Evolutionary conservation across 2,329 filamentous ascomycete genomes (phyloP).

Genomic region (Leptographium wingfieldii): DNA sequence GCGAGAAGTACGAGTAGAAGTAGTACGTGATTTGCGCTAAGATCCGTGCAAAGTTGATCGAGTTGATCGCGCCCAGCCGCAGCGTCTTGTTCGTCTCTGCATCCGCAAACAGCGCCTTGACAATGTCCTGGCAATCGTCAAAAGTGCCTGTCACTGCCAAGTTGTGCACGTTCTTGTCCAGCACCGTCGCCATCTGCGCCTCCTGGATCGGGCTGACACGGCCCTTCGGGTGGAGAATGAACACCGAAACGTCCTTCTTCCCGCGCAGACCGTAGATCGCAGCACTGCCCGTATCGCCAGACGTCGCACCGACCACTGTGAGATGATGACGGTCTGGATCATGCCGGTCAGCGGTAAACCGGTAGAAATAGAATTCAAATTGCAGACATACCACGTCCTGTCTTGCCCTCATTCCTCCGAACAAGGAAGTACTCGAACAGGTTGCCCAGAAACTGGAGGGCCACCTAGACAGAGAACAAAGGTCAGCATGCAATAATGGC

Average conservation of each 20-base stretch:
- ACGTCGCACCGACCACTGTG: slow-evolving; percentile 77
- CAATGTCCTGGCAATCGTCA: slow-evolving; percentile 93
- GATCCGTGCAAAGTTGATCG: slow-evolving; percentile 92
- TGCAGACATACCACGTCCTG: slow-evolving; percentile 31
- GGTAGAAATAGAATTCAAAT: not conserved
- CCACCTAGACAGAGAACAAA: slow-evolving; percentile 21
- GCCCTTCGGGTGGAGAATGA: slow-evolving; percentile 87
- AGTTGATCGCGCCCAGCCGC: slow-evolving; percentile 87
- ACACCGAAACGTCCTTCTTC: slow-evolving; percentile 94
- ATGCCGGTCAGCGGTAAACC: not conserved
- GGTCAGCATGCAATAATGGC: not conserved
- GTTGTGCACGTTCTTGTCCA: slow-evolving; percentile 88
- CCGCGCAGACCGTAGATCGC: slow-evolving; percentile 91
- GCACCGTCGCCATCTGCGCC: slow-evolving; percentile 90
- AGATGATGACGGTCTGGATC: slow-evolving; percentile 57
- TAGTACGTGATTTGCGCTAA: slow-evolving; percentile 96
- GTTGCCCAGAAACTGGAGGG: slow-evolving; percentile 90
- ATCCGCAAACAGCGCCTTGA: slow-evolving; percentile 87
- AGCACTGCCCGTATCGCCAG: slow-evolving; percentile 81
- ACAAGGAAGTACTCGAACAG: slow-evolving; percentile 82
- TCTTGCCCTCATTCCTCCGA: slow-evolving; percentile 58
- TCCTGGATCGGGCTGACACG: slow-evolving; percentile 87
- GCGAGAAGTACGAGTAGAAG: slow-evolving; percentile 84
- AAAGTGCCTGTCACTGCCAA: slow-evolving; percentile 82
- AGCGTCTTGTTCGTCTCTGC: slow-evolving; percentile 68